Evolutionary conservation across 257 asterid genomes (phyloP), one percentile per base, ranked within the genome.

Genomic region (Solanum bukasovii): DNA sequence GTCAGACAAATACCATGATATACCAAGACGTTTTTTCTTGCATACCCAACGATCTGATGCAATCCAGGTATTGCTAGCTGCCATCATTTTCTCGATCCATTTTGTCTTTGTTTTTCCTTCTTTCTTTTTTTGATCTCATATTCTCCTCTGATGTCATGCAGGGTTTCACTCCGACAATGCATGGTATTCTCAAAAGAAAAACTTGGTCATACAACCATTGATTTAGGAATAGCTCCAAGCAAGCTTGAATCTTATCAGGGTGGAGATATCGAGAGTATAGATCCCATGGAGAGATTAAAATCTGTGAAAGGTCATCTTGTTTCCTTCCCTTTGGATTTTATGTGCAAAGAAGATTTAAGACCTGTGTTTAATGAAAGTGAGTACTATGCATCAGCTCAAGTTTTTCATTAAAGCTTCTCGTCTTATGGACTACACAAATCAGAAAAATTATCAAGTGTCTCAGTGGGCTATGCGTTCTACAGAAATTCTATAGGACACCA

Each of bases 331-430:
- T 88, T 96, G 94, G 98, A 97, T 79, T 97, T 97, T 85, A 96
- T 97, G 99, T 92, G 90, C 93, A 92, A 89, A 89, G 99, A 97
- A 92, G 99, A 97, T 90, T 85, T 96, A 87, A 95, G 99, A 91
- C 98, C 99, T 9, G 96, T 95, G 25, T 97, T 96, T 87, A 97
- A 95, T 40, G 99, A 97, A 91, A 97, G 98, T 44, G 99, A 97
- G 92, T 95, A 94, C 92, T 96, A 96, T 86, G 98, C 99, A 4
- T 95, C 99, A 1, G 89, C 98, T 61, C 99, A 97, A 88, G 99
- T 97, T 86, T 97, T 97, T 87, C 99, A 97, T 84, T 97, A 82
- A 91, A 65, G 27, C 49, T 49, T 8, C 29, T 73, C 20, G 13
- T 34, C 38, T 42, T 25, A 34, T 23, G 25, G 75, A 37, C 23